These are phyloP conservation scores for Miscanthus sacchariflorus DNA, from an alignment of 202 grass and related monocot species.

Conservation along the genomic window DNA sequence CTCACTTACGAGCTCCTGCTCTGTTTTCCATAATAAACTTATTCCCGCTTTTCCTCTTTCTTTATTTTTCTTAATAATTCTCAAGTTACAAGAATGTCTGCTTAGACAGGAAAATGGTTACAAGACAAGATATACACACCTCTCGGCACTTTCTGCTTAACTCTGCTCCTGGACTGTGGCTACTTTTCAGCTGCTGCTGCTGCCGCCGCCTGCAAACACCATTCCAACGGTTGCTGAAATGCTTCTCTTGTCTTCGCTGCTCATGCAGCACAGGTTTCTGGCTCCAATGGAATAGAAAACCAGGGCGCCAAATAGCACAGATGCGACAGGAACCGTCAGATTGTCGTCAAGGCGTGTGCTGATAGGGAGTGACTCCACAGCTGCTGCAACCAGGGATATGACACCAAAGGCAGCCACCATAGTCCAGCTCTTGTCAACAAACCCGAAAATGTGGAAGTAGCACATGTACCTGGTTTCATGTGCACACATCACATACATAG, in stretches of 20 bases:
- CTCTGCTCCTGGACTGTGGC: neutral
- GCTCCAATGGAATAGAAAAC: slow-evolving; percentile 48
- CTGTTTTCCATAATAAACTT: neutral
- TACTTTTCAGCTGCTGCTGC: slow-evolving; percentile 6
- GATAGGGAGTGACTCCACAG: slow-evolving; percentile 76
- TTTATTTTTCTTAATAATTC: neutral
- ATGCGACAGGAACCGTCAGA: slow-evolving; percentile 70
- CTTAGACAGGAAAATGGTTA: neutral
- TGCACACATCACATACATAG: neutral
- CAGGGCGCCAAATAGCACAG: slow-evolving; percentile 44
- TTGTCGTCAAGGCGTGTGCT: slow-evolving; percentile 89
- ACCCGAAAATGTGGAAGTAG: slow-evolving; percentile 76
- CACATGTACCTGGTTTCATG: slow-evolving; percentile 67
- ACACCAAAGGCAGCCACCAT: slow-evolving; percentile 55
- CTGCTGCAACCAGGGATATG: slow-evolving; percentile 59
- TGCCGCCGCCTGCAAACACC: slow-evolving; percentile 19
- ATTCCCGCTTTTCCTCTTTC: neutral
- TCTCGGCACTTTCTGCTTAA: neutral
- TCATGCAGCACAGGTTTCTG: slow-evolving; percentile 34
- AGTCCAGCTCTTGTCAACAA: slow-evolving; percentile 67
- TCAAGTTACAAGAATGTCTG: neutral
- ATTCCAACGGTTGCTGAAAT: slow-evolving; percentile 9
- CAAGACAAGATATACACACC: neutral
- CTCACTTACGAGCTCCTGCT: neutral
- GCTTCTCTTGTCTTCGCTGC: neutral